Evolutionary conservation across 2,329 filamentous ascomycete genomes (phyloP).

Genomic region (Annulohypoxylon truncatum): DNA sequence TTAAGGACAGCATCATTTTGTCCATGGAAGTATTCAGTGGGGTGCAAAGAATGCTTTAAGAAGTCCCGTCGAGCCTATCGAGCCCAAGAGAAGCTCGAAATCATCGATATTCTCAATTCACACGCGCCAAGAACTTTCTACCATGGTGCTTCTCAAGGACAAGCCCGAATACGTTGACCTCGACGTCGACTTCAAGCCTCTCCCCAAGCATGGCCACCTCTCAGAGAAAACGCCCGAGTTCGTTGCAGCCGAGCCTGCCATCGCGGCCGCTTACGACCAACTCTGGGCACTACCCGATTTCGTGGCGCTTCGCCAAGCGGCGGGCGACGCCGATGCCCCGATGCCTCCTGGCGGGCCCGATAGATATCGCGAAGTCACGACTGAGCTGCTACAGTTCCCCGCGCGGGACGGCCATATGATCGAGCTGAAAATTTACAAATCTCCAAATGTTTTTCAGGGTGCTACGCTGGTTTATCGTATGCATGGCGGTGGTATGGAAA

Average conservation of each 20-base stretch:
- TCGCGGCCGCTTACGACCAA: slow-evolving; percentile 43
- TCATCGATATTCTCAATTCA: neutral
- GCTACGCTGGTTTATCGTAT: slow-evolving; percentile 50
- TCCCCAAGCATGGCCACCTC: slow-evolving; percentile 52
- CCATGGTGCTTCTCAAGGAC: slow-evolving; percentile 38
- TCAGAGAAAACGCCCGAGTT: slow-evolving; percentile 51
- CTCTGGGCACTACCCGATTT: slow-evolving; percentile 47
- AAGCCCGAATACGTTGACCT: slow-evolving; percentile 38
- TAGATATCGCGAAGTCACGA: slow-evolving; percentile 51
- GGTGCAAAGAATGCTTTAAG: neutral
- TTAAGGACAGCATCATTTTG: neutral
- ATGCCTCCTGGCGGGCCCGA: slow-evolving; percentile 48
- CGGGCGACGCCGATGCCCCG: slow-evolving; percentile 43
- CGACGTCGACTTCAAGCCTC: slow-evolving; percentile 50
- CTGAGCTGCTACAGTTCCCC: slow-evolving; percentile 46
- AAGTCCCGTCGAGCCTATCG: neutral
- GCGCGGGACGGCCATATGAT: slow-evolving; percentile 51
- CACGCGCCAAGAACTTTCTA: neutral
- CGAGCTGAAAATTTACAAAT: slow-evolving; percentile 53
- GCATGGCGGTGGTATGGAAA: slow-evolving; percentile 51
- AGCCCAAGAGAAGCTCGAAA: neutral
- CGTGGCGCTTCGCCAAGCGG: slow-evolving; percentile 48
- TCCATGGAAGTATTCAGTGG: too few relatives aligned
- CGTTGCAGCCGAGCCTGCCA: slow-evolving; percentile 43
- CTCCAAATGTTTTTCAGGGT: slow-evolving; percentile 38